Base-by-base conservation (phyloP, 2,329 filamentous ascomycete genomes). In the Botrytis hyacinthi region DNA sequence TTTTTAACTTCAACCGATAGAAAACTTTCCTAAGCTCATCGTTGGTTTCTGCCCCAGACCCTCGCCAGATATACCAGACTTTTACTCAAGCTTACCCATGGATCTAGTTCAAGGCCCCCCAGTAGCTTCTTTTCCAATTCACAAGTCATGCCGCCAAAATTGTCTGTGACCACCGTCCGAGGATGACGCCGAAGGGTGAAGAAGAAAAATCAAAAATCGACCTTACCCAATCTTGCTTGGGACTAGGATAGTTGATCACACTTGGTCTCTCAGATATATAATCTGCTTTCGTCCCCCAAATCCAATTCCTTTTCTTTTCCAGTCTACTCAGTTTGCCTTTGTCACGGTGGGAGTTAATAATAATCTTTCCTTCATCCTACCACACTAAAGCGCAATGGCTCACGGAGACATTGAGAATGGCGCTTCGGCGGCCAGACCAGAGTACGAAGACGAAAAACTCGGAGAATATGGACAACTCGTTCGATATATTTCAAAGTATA, bases 381-480 rank as follows among this genome's bases (percentile, higher is more conserved):
- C 61, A 46, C 26, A 35, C 18, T 32, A 57, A 44, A 61, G 18
- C 65, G 62, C 71, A 73, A 73, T 73, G 71, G 71, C 65, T 67
- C 44, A 57, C 37, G 70, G 70, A 66, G 71, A 73, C 57, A 42
- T 69, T 62, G 59, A 70, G 20, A 73, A 73, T 37, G 72, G 68
- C 72, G 66, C 66, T 51, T 35, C 57, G 65, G 71, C 67, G 10
- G 71, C 54, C 54, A 61, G 65, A 61, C 72, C 57, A 22, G 66
- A 73, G 22, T 62, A 75, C 61, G 76, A 79, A 73, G 76, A 77
- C 73, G 75, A 77, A 26, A 78, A 79, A 48, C 71, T 79, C 83
- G 89, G 90, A 81, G 89, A 91, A 82, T 91, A 91, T 83, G 86
- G 87, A 77, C 88, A 89, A 71, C 84, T 91, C 71, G 89, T 91